These are phyloP conservation scores for Sanghuangporus sanghuang DNA, from an alignment of 1,284 basidiomycete species.

Conservation along the genomic window DNA sequence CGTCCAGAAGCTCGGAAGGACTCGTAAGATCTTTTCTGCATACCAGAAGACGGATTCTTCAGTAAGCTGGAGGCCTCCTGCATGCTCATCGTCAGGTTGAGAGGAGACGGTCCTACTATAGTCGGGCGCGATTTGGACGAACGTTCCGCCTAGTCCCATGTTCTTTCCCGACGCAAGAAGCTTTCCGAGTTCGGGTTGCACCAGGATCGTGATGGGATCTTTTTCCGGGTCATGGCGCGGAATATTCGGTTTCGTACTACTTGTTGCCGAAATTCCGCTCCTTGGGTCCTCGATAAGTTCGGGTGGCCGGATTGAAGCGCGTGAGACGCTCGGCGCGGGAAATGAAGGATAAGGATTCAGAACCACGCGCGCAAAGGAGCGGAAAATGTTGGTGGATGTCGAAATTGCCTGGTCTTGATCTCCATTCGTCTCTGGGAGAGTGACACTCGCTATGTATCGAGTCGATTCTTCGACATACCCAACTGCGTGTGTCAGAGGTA, in stretches of 20 bases:
- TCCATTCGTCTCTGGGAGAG: constrained; percentile 22
- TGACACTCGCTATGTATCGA: constrained; percentile 36
- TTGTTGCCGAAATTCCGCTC: background rate
- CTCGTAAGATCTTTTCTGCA: constrained; percentile 33
- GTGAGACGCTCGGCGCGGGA: constrained; percentile 1
- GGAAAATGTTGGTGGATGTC: constrained; percentile 37
- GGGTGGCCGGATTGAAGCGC: constrained; percentile 7
- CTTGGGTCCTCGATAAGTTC: constrained; percentile 7
- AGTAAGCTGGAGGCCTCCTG: constrained; percentile 11
- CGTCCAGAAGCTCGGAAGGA: constrained; percentile 22
- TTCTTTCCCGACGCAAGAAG: constrained; percentile 35
- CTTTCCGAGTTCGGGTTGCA: constrained; percentile 41
- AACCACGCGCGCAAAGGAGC: constrained; percentile 42
- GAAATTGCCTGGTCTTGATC: constrained; percentile 15
- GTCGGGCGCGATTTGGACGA: constrained; percentile 52
- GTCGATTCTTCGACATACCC: constrained; percentile 49
- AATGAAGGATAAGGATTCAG: constrained; percentile 38
- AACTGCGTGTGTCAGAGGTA: constrained; percentile 43
- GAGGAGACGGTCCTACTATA: constrained; percentile 18
- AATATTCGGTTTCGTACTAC: background rate
- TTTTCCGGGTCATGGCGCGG: constrained; percentile 41
- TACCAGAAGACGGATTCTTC: constrained; percentile 36
- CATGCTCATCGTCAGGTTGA: background rate
- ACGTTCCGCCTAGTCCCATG: constrained; percentile 54
- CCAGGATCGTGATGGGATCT: constrained; percentile 50